Base-by-base conservation (phyloP, 106 monocot species). In the Apostasia ramifera region DNA sequence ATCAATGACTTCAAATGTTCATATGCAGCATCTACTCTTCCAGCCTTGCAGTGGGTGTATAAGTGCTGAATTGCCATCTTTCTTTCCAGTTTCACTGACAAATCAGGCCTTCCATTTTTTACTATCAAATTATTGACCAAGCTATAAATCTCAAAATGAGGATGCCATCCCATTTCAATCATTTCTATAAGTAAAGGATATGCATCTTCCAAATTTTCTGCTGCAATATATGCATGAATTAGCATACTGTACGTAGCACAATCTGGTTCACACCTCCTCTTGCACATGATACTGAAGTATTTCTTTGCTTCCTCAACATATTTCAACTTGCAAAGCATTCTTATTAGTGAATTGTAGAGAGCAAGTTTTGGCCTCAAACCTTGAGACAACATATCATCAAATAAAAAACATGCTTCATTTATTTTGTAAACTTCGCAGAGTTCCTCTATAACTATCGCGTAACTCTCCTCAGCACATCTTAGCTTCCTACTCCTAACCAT, bases 121-220 rank as follows among this genome's bases (percentile, higher is more conserved):
- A 44, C 69, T 63, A 81, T 43, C 15, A 77, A 54, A 0, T 58
- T 52, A 64, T 73, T 62, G 26, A 81, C 73, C 68, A 77, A 56
- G 45, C 57, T 76, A 41, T 53, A 73, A 5, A 69, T 76, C 47
- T 68, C 59, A 8, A 73, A 43, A 69, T 77, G 59, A 41, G 81
- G 77, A 68, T 51, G 9, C 72, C 63, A 69, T 38, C 81, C 81
- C 46, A 81, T 52, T 9, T 68, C 72, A 2, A 81, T 55, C 81
- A 81, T 81, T 64, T 77, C 81, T 55, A 81, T 63, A 63, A 81
- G 53, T 44, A 81, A 59, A 37, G 11, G 46, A 69, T 73, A 68
- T 68, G 77, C 81, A 63, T 40, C 40, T 44, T 77, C 72, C 77
- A 72, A 81, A 37, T 69, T 69, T 37, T 65, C 51, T 63, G 53